phyloP scores from a whole-genome alignment of 257 asterid species.

The Gentiana dahurica region DNA sequence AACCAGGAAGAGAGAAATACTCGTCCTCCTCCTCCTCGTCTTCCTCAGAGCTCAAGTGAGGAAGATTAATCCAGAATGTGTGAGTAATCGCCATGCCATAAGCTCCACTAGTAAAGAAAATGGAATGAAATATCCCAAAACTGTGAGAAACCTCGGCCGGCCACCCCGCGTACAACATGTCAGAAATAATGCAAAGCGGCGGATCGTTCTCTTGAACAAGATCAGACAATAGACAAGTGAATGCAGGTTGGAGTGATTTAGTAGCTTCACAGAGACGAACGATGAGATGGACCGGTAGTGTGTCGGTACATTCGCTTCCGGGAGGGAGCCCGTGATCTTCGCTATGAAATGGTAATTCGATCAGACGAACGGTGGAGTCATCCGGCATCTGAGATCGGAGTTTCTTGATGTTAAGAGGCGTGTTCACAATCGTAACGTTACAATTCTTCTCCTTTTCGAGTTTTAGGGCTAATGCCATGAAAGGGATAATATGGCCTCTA shows the following conservation, averaged over 20 bases:
- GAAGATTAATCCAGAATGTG: slow-evolving; percentile 17
- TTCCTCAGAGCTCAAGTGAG: slow-evolving; percentile 9
- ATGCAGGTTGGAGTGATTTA: slow-evolving; percentile 18
- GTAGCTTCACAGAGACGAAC: slow-evolving; percentile 9
- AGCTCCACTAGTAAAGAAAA: slow-evolving; percentile 24
- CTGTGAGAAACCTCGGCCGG: slow-evolving; percentile 23
- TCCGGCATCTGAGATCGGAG: slow-evolving; percentile 15
- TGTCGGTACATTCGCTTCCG: slow-evolving; percentile 13
- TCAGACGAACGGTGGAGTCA: slow-evolving; percentile 12
- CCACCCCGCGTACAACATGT: slow-evolving; percentile 27
- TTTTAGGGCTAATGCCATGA: slow-evolving; percentile 17
- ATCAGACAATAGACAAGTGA: slow-evolving; percentile 12
- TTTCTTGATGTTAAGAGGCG: slow-evolving; percentile 40
- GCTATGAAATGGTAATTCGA: slow-evolving; percentile 20
- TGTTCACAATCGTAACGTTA: slow-evolving; percentile 16
- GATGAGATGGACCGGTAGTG: slow-evolving; percentile 11
- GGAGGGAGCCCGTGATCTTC: slow-evolving; percentile 17
- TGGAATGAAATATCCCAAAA: slow-evolving; percentile 18
- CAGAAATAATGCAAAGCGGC: slow-evolving; percentile 25
- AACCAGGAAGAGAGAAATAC: slow-evolving; percentile 11
- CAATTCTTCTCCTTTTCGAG: slow-evolving; percentile 12
- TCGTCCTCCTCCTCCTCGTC: too few species aligned
- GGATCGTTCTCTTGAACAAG: slow-evolving; percentile 3
- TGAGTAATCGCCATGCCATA: slow-evolving; percentile 23
- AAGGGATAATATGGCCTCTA: slow-evolving; percentile 24